Evolutionary conservation across 2,329 filamentous ascomycete genomes (phyloP), one percentile per base, ranked within the genome.

Genomic region (Aspergillus jensenii): DNA sequence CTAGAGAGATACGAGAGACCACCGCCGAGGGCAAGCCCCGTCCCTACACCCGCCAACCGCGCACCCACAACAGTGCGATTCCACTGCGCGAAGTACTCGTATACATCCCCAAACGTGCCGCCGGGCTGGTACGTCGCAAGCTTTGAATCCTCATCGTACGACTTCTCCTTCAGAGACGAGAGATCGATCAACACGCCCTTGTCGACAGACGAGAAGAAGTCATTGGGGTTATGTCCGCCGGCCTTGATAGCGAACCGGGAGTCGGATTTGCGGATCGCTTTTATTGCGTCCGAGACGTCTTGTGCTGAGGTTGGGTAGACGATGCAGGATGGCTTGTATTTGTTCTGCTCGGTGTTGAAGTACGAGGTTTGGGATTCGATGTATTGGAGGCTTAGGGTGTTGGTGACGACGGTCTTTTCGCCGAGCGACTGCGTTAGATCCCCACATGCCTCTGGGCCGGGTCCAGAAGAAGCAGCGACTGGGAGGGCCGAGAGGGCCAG

Each of bases 281-380:
- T 52, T 19, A 67, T 40, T 8, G 55, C 58, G n/a, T 41, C 12
- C 2, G 62, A 59, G 37, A 69, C 59, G 17, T 68, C 66, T 23
- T 63, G 35, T 0, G 63, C 52, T 4, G 53, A 59, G 11, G 54
- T 57, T 2, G 68, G 65, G 14, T 56, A 60, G 27, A 68, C 53
- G 41, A 69, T 59, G 52, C 68, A 68, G 1, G 45, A 39, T 9
- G 67, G 65, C 14, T 23, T 43, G 37, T 17, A 52, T 8, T 43
- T 25, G 37, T 19, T 45, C 17, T 48, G 55, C 55, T 57, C 55
- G 35, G 55, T 57, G 49, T 57, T 57, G 55, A 52, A 57, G 43
- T 57, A 57, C 6, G 43, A 48, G 9, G 21, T n/a, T 12, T 21
- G 12, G 4, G 49, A 48, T 2, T 17, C 11, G 12, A 35, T n/a